Conservation (phyloP, 2,329 filamentous ascomycete species). For the Venturia nashicola region DNA sequence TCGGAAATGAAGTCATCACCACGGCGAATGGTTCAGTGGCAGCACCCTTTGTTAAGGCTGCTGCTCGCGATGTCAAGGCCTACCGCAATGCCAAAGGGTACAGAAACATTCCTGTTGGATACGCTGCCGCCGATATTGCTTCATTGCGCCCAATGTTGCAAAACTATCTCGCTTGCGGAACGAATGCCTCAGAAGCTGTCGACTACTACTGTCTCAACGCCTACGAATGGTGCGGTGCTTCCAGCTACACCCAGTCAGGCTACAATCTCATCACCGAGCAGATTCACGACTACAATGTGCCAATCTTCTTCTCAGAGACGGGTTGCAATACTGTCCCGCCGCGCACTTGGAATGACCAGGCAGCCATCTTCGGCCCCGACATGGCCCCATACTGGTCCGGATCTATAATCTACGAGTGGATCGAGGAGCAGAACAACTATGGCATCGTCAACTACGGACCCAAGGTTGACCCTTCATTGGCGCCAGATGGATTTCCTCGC, state of each 20-base stretch:
- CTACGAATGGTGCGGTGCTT: slow-evolving; percentile 48
- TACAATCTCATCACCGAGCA: slow-evolving; percentile 57
- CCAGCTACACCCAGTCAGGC: slow-evolving; percentile 48
- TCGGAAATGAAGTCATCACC: slow-evolving; percentile 78
- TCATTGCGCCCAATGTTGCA: slow-evolving; percentile 53
- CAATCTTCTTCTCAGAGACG: slow-evolving; percentile 82
- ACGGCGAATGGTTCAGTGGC: slow-evolving; percentile 43
- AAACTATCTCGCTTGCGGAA: slow-evolving; percentile 68
- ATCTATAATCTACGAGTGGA: slow-evolving; percentile 82
- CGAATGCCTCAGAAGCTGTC: slow-evolving; percentile 53
- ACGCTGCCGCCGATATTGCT: slow-evolving; percentile 72
- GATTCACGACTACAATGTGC: slow-evolving; percentile 61
- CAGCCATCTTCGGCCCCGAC: slow-evolving; percentile 59
- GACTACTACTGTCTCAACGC: slow-evolving; percentile 83
- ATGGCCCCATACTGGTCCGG: slow-evolving; percentile 67
- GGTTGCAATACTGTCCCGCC: slow-evolving; percentile 59
- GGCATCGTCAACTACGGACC: slow-evolving; percentile 67
- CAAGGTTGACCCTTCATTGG: slow-evolving; percentile 37
- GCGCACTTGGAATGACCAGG: slow-evolving; percentile 58
- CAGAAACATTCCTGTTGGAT: slow-evolving; percentile 72
- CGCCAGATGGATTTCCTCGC: slow-evolving; percentile 56
- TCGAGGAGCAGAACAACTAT: slow-evolving; percentile 72
- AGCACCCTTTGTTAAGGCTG: slow-evolving; percentile 74
- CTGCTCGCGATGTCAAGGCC: slow-evolving; percentile 68
- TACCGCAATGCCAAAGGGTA: slow-evolving; percentile 67